phyloP scores from a whole-genome alignment of 1,284 basidiomycete species.

The Trichosporon inkin region DNA sequence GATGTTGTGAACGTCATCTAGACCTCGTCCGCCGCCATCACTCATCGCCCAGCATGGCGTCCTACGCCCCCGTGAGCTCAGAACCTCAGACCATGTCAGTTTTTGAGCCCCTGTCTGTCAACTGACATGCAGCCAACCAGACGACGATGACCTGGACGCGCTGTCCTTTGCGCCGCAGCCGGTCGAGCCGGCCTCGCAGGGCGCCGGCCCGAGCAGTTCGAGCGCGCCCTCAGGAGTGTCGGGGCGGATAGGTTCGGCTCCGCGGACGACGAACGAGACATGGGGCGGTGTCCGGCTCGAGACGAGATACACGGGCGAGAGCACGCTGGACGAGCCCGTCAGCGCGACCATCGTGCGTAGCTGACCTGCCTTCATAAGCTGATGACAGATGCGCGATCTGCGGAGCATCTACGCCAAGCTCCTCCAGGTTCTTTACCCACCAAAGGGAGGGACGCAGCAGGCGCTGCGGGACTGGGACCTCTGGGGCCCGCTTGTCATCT shows the following conservation, averaged over 20 bases:
- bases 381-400: conserved; percentile 71
- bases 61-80: conserved; percentile 28
- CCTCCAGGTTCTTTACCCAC: conserved; percentile 85
- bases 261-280: conserved; percentile 30
- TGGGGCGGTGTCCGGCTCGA: conserved; percentile 76
- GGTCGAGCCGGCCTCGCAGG: background rate
- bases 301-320: conserved; percentile 72
- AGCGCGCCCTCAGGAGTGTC: conserved; percentile 51
- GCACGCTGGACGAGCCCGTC: conserved; percentile 88
- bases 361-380: background rate
- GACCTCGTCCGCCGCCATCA: background rate
- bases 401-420: conserved; percentile 85
- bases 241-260: conserved; percentile 65
- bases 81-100: conserved; percentile 38
- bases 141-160: conserved; percentile 50
- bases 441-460: conserved; percentile 66
- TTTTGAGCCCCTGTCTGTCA: background rate
- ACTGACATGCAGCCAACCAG: conserved; percentile 44
- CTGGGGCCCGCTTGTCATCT: conserved; percentile 88
- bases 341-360: conserved; percentile 74
- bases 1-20: conserved; percentile 4
- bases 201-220: conserved; percentile 7
- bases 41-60: conserved; percentile 22
- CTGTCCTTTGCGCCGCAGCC: conserved; percentile 41
- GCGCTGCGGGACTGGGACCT: conserved; percentile 89